Conservation (phyloP, 1,284 basidiomycete species). For the Phellopilus nigrolimitatus region DNA sequence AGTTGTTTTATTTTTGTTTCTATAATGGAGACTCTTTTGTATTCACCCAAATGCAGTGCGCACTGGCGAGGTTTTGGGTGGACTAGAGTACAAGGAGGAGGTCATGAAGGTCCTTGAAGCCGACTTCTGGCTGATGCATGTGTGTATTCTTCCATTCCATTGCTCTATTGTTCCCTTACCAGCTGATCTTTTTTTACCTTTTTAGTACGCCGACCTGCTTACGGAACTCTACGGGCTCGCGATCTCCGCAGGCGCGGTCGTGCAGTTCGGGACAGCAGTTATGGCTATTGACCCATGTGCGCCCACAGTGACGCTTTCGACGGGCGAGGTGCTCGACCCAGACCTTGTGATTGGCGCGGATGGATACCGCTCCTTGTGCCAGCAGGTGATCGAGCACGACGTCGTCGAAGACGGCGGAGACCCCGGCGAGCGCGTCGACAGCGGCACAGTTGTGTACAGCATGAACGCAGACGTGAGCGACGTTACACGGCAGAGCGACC, state of each 20-base stretch:
- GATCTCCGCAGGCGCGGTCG: conserved; percentile 36
- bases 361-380: conserved; percentile 38
- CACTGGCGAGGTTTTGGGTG: conserved; percentile 41
- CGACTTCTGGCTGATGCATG: conserved; percentile 34
- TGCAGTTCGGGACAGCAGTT: conserved; percentile 38
- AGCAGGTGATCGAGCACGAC: conserved; percentile 29
- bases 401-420: conserved; percentile 10
- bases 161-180: conserved; percentile 6
- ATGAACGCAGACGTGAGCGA: conserved; percentile 19
- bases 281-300: conserved; percentile 31
- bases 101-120: conserved; percentile 51
- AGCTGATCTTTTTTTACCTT: conserved; percentile 13
- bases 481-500: conserved; percentile 11
- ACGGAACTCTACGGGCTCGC: conserved; percentile 44
- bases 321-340: conserved; percentile 42
- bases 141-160: conserved; percentile 3
- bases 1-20: background rate
- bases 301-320: conserved; percentile 36
- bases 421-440: conserved; percentile 5
- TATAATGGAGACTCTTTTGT: background rate
- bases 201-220: conserved; percentile 43
- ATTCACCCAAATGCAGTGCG: conserved; percentile 33
- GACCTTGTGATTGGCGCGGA: conserved; percentile 67
- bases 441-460: conserved; percentile 19
- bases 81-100: conserved; percentile 46